A percentile compares a stretch with the other conserved stretches of the same genome.
phyloP scores from a whole-genome alignment of 2,329 filamentous ascomycete species.

The Epichloe brachyelytri region DNA sequence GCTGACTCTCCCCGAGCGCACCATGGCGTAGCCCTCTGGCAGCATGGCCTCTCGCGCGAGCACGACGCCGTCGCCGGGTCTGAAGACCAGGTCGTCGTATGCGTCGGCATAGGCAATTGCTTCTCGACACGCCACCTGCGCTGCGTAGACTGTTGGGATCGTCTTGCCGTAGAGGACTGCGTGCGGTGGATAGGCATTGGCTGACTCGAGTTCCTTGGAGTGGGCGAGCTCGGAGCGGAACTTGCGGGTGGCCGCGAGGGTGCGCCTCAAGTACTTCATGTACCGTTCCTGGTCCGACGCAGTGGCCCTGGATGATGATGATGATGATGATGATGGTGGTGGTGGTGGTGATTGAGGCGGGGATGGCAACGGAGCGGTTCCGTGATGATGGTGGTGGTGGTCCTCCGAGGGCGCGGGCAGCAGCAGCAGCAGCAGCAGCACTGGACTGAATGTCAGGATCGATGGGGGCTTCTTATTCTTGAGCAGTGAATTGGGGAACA shows the following conservation, averaged over 20 bases:
- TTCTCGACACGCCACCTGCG: constrained; percentile 58
- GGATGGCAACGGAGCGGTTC: constrained; percentile 10
- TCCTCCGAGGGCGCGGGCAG: constrained; percentile 6
- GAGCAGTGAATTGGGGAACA: constrained; percentile 30
- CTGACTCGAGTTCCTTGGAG: constrained; percentile 39
- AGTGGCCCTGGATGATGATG: constrained; percentile 3
- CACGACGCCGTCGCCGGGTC: constrained; percentile 79
- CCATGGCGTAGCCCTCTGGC: constrained; percentile 64
- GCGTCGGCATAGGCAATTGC: constrained; percentile 63
- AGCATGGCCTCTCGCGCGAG: constrained; percentile 77
- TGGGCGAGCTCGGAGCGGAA: constrained; percentile 69
- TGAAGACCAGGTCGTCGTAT: constrained; percentile 80
- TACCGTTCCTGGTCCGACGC: constrained; percentile 20
- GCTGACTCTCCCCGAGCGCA: constrained; percentile 59
- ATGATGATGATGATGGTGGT: constrained; percentile 6
- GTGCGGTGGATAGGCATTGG: constrained; percentile 71
- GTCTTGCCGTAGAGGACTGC: constrained; percentile 78
- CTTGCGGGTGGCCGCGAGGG: constrained; percentile 52
- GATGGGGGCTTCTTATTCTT: constrained; percentile 2
- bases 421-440: constrained; percentile 1
- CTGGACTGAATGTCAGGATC: not conserved
- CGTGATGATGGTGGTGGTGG: not conserved
- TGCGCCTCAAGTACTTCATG: constrained; percentile 58
- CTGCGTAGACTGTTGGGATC: constrained; percentile 73
- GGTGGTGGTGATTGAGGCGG: constrained; percentile 7